phyloP scores from a whole-genome alignment of 768 basidiomycete genomes.

The Tremella fuciformis region DNA sequence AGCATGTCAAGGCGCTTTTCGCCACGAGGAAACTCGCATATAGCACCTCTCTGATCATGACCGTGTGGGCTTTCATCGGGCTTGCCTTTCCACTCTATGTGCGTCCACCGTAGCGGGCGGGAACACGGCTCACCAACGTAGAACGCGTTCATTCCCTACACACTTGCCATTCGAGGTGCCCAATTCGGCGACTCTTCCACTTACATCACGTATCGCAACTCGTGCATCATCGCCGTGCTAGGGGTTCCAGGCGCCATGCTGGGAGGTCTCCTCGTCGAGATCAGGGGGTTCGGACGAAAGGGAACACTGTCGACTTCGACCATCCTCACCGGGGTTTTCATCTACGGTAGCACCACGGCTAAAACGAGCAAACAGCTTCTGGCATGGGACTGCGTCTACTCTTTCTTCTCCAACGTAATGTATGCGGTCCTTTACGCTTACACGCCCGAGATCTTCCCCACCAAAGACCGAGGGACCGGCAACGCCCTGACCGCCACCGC shows the following conservation, averaged over 20 bases:
- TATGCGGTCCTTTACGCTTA: constrained; percentile 61
- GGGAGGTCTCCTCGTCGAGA: constrained; percentile 69
- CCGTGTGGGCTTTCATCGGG: constrained; percentile 69
- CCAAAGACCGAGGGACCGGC: constrained; percentile 61
- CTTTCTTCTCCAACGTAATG: constrained; percentile 59
- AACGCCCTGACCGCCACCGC: constrained; percentile 58
- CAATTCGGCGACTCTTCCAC: constrained; percentile 67
- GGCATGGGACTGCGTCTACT: constrained; percentile 77
- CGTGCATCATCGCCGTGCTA: constrained; percentile 61
- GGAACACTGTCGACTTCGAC: constrained; percentile 67
- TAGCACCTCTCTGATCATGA: constrained; percentile 63
- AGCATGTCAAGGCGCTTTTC: constrained; percentile 64
- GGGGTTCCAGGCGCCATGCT: constrained; percentile 71
- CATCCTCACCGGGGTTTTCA: constrained; percentile 71
- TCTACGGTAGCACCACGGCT: constrained; percentile 73
- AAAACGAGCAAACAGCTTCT: constrained; percentile 65
- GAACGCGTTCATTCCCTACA: constrained; percentile 55
- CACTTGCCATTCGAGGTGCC: constrained; percentile 65
- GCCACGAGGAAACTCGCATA: constrained; percentile 63
- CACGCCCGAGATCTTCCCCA: constrained; percentile 64
- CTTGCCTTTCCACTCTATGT: constrained; percentile 64
- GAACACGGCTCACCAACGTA: constrained; percentile 40
- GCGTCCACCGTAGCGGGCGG: constrained; percentile 5
- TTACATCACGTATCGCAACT: constrained; percentile 72
- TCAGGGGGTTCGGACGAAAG: constrained; percentile 63